Evolutionary conservation across 164 flowering plant species (phyloP).

Genomic region (Warburgia ugandensis): DNA sequence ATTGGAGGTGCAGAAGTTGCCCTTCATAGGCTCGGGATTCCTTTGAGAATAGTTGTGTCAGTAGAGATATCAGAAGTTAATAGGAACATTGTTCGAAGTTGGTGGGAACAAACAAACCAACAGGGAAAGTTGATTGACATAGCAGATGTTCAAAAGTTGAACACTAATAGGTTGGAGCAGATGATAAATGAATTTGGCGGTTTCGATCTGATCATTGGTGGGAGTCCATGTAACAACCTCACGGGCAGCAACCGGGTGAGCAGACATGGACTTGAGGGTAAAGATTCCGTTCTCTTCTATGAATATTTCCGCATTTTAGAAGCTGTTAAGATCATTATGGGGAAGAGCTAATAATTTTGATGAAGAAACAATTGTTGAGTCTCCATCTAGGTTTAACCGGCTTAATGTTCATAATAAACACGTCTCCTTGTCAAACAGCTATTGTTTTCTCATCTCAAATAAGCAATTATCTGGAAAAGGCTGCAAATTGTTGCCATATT

Average conservation of each 20-base stretch:
- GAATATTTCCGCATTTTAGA: constrained; percentile 23
- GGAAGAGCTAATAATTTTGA: too few relatives aligned
- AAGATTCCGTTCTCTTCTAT: constrained; percentile 25
- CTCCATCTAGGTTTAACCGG: too few relatives aligned
- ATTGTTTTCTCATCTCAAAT: too few relatives aligned
- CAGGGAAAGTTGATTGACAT: constrained; percentile 19
- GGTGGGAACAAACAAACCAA: constrained; percentile 40
- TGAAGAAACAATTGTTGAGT: too few relatives aligned
- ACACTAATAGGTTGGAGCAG: constrained; percentile 8
- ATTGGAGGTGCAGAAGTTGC: constrained; percentile 54
- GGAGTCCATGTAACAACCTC: constrained; percentile 32
- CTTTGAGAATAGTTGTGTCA: constrained; percentile 65
- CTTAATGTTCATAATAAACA: too few relatives aligned
- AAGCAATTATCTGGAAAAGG: too few relatives aligned
- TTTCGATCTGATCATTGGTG: constrained; percentile 36
- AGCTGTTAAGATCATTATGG: constrained; percentile 15
- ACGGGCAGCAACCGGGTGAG: constrained; percentile 24
- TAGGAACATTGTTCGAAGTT: constrained; percentile 41
- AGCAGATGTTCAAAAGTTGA: constrained; percentile 22
- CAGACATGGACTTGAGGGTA: constrained; percentile 33
- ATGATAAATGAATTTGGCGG: constrained; percentile 21
- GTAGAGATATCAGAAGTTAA: constrained; percentile 82
- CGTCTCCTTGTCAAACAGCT: too few relatives aligned
- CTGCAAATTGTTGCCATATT: too few relatives aligned
- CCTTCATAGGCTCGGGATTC: constrained; percentile 78